Evolutionary conservation across 352 stramenopile species (phyloP).

Genomic region (Saprolegnia parasitica): DNA sequence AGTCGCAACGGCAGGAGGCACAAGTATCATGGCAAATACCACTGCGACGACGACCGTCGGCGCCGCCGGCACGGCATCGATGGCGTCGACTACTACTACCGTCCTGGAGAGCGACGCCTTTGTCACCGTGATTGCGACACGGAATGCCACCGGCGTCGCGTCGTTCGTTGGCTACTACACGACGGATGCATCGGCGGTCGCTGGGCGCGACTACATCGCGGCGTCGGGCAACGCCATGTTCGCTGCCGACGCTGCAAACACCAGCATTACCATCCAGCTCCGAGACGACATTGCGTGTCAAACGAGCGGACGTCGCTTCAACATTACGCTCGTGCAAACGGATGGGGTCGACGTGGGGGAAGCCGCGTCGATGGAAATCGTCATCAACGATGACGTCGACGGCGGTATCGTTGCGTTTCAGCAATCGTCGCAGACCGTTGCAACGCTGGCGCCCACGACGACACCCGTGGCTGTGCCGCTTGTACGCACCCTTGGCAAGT

Average conservation of each 20-base stretch:
- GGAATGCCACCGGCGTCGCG: neutral
- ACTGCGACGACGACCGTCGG: neutral
- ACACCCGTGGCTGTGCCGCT: neutral
- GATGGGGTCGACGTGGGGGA: neutral
- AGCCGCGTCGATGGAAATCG: neutral
- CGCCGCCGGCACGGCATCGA: neutral
- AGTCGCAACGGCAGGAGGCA: neutral
- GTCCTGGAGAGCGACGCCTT: neutral
- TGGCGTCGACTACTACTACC: neutral
- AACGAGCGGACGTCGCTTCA: neutral
- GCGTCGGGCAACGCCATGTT: neutral
- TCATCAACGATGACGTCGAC: constrained; percentile 1
- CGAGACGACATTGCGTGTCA: neutral
- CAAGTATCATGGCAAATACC: neutral
- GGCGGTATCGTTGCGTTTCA: neutral
- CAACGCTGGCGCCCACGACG: neutral
- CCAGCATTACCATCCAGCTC: neutral
- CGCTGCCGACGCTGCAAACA: neutral
- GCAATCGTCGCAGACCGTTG: neutral
- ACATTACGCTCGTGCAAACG: neutral
- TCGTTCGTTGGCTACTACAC: neutral
- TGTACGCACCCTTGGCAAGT: neutral
- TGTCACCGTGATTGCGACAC: neutral
- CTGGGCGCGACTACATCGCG: neutral
- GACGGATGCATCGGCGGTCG: neutral